These are phyloP conservation scores for Coniochaeta hoffmannii DNA, from an alignment of 2,329 filamentous ascomycete genomes.

Conservation along the genomic window DNA sequence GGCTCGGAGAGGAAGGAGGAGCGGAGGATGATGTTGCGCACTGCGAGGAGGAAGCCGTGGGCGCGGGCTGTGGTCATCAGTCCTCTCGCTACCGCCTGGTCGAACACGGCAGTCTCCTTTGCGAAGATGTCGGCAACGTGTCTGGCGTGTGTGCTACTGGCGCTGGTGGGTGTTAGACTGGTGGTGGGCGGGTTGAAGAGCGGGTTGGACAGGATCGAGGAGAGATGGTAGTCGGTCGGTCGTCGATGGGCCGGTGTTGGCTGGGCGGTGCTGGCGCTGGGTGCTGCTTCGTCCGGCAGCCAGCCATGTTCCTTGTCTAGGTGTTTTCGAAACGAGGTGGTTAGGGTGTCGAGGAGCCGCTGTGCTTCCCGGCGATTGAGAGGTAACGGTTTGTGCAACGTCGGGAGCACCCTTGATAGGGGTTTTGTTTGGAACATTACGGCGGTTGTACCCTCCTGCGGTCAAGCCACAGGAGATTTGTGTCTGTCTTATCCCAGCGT, in stretches of 20 bases:
- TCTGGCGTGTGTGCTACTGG: conserved; percentile 27
- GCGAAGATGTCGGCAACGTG: not conserved
- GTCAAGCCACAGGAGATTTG: not conserved
- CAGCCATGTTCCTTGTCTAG: conserved; percentile 52
- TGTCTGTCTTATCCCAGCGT: not conserved
- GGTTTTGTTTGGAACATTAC: conserved; percentile 28
- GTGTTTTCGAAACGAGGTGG: conserved; percentile 48
- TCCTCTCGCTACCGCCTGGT: conserved; percentile 45
- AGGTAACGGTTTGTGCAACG: conserved; percentile 44
- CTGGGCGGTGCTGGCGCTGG: conserved; percentile 7
- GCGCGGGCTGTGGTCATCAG: conserved; percentile 49
- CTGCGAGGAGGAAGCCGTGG: conserved; percentile 43
- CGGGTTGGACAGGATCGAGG: conserved; percentile 49
- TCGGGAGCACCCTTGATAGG: conserved; percentile 31
- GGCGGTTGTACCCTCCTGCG: not conserved
- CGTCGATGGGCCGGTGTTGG: conserved; percentile 17
- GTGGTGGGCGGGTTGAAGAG: conserved; percentile 35
- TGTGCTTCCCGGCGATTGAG: conserved; percentile 43
- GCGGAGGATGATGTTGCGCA: conserved; percentile 31
- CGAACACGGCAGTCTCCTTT: conserved; percentile 42
- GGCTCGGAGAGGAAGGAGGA: conserved; percentile 23
- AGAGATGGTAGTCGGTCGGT: conserved; percentile 43
- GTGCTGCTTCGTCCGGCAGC: conserved; percentile 22
- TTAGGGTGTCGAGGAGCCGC: conserved; percentile 48
- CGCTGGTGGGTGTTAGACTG: not conserved